phyloP scores from a whole-genome alignment of 2,329 filamentous ascomycete genomes.

The Alternaria solani region DNA sequence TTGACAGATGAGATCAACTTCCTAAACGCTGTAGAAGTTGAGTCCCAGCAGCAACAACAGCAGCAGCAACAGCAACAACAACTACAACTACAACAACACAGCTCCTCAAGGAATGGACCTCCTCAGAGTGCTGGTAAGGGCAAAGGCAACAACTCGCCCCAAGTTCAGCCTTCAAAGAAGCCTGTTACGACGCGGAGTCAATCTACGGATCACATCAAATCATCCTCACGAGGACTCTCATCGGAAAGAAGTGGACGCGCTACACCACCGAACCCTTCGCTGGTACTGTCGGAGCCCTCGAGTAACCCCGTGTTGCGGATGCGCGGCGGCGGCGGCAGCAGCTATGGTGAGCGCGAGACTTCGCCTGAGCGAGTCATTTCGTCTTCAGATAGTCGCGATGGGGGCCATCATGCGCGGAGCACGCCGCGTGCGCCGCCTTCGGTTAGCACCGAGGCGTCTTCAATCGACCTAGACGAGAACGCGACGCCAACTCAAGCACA shows the following conservation, averaged over 20 bases:
- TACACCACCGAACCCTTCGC: slow-evolving; percentile 40
- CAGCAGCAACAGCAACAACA: slow-evolving; percentile 11
- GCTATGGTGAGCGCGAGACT: slow-evolving; percentile 34
- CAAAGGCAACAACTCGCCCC: slow-evolving; percentile 39
- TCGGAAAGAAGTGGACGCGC: slow-evolving; percentile 45
- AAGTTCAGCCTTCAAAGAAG: slow-evolving; percentile 37
- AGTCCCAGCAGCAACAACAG: slow-evolving; percentile 15
- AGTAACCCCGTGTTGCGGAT: slow-evolving; percentile 26
- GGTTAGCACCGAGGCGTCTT: slow-evolving; percentile 29
- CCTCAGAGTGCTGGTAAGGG: slow-evolving; percentile 32
- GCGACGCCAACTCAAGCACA: slow-evolving; percentile 47
- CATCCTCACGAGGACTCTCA: slow-evolving; percentile 40
- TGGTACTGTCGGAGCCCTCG: slow-evolving; percentile 35
- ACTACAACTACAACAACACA: slow-evolving; percentile 19
- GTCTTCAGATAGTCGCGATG: slow-evolving; percentile 43
- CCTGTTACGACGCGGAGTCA: slow-evolving; percentile 38
- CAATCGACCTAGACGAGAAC: slow-evolving; percentile 41
- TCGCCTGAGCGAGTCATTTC: slow-evolving; percentile 42
- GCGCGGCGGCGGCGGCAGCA: slow-evolving; percentile 24
- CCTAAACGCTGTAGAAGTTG: slow-evolving; percentile 32
- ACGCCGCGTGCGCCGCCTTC: slow-evolving; percentile 38
- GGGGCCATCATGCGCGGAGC: slow-evolving; percentile 26
- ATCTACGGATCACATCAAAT: slow-evolving; percentile 41
- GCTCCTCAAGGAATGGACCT: slow-evolving; percentile 38
- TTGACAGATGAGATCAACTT: slow-evolving; percentile 45